These are phyloP conservation scores for Fusarium tupiense DNA, from an alignment of 2,329 filamentous ascomycete species.

Conservation along the genomic window DNA sequence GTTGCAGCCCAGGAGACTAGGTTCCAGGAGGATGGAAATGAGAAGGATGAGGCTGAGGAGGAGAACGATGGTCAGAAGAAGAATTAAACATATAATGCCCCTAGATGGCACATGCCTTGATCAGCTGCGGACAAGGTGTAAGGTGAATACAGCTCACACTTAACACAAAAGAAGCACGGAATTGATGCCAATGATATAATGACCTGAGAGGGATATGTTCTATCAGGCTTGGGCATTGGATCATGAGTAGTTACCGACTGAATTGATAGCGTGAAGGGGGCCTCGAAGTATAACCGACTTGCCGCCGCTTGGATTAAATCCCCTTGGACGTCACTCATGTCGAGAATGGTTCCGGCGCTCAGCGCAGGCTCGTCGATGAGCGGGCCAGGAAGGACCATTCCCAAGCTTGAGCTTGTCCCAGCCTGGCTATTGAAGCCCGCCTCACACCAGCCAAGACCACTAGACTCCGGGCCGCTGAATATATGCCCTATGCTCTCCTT, in stretches of 20 bases:
- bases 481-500: neutral
- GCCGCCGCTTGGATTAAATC: neutral
- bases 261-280: accelerated
- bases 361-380: neutral
- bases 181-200: neutral
- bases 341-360: neutral
- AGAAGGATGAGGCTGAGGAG: slow-evolving; percentile 50
- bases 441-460: neutral
- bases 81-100: neutral
- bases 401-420: neutral
- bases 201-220: neutral
- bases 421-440: neutral
- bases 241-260: neutral
- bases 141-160: slow-evolving; percentile 15
- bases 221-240: neutral
- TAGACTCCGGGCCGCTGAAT: neutral
- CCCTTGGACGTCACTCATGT: neutral
- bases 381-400: neutral
- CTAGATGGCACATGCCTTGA: neutral
- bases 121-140: slow-evolving; percentile 7
- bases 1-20: slow-evolving; percentile 69
- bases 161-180: neutral
- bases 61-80: slow-evolving; percentile 12
- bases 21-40: slow-evolving; percentile 59
- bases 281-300: neutral